Percentiles rank a stretch among this genome's conserved stretches.
phyloP scores from a whole-genome alignment of 2,329 filamentous ascomycete genomes.

The Emmonsiellopsis sp. region DNA sequence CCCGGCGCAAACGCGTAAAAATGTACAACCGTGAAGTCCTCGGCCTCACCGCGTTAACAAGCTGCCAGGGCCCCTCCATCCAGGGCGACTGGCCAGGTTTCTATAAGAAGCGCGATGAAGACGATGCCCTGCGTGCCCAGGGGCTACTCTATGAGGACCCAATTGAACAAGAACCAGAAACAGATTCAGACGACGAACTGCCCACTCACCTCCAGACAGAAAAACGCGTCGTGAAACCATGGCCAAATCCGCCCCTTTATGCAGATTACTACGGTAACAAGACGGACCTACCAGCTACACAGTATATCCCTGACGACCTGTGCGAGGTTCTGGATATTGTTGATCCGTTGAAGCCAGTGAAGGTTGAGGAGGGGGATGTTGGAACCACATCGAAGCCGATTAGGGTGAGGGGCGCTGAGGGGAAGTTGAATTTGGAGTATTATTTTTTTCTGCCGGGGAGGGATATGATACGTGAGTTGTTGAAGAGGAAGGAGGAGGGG shows the following conservation, averaged over 20 bases:
- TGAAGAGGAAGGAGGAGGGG: too few species aligned
- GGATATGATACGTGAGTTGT: too few species aligned
- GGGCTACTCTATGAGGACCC: neutral
- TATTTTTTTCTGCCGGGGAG: too few species aligned
- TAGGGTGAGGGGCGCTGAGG: too few species aligned
- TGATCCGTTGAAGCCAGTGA: too few species aligned
- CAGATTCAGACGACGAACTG: slow-evolving; percentile 12
- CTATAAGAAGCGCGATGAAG: neutral
- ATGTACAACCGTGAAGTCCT: neutral
- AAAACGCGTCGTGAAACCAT: neutral
- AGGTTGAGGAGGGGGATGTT: too few species aligned
- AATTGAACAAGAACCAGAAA: neutral
- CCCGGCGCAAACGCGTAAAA: neutral
- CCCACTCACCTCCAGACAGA: too few species aligned
- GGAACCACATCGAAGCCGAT: too few species aligned
- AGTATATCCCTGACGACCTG: too few species aligned
- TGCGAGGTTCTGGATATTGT: too few species aligned
- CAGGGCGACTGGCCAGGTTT: neutral
- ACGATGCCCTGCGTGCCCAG: neutral
- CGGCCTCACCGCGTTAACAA: neutral
- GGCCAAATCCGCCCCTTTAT: neutral
- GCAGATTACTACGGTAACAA: neutral
- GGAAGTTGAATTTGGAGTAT: too few species aligned
- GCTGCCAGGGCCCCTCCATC: neutral
- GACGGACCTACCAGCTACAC: neutral